Conservation (phyloP, 345 rosid genomes). For the Aurinia saxatilis region DNA sequence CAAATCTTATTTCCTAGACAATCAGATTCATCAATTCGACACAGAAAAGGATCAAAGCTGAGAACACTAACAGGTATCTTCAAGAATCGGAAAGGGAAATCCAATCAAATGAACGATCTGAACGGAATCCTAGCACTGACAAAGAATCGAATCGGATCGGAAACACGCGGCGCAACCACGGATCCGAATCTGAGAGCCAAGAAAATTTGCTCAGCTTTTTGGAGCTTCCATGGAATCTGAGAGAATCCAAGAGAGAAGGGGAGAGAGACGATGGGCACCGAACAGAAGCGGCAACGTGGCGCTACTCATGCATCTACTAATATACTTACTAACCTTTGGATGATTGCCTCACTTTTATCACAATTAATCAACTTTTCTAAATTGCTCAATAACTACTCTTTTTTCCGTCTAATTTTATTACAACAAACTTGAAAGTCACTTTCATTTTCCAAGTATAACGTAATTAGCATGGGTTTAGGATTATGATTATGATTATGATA, state of each 20-base stretch:
- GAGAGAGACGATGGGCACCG: conserved; percentile 20
- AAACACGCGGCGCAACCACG: background rate
- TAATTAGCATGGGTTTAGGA: too few relatives aligned
- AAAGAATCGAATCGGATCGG: conserved; percentile 29
- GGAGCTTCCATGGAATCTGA: conserved; percentile 27
- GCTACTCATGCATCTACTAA: conserved; percentile 25
- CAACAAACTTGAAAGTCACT: too few relatives aligned
- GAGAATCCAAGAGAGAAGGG: conserved; percentile 30
- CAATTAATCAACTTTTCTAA: background rate
- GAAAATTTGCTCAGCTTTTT: conserved; percentile 18
- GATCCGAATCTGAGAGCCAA: conserved; percentile 38
- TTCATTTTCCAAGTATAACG: too few relatives aligned
- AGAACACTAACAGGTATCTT: background rate
- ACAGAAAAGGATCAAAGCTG: background rate
- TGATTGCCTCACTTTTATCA: background rate
- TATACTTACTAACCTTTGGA: background rate
- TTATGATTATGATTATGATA: too few relatives aligned
- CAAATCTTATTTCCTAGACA: conserved; percentile 4
- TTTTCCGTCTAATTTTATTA: too few relatives aligned
- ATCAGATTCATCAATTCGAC: conserved; percentile 5
- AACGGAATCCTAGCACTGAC: conserved; percentile 3
- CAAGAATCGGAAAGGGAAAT: background rate
- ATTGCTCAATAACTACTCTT: too few relatives aligned
- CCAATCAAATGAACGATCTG: conserved; percentile 21
- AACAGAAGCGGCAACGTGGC: conserved; percentile 53